Conservation (phyloP, 345 rosid genomes). For the sweet orange (Citrus sinensis) region DNA sequence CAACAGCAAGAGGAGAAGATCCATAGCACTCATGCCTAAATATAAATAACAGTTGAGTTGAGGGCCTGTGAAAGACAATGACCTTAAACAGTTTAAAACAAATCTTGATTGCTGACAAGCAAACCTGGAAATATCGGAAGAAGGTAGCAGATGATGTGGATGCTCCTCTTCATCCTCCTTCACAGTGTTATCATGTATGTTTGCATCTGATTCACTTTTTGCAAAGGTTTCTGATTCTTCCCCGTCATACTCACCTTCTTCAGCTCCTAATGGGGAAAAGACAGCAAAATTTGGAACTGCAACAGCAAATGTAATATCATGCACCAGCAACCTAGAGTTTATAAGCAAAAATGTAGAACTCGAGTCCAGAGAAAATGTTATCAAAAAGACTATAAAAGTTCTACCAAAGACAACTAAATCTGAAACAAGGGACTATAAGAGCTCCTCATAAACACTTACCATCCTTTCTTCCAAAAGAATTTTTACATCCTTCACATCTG, state of each 20-base stretch:
- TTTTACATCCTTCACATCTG: slow-evolving; percentile 68
- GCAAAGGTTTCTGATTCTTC: slow-evolving; percentile 24
- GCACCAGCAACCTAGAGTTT: neutral
- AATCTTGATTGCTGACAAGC: neutral
- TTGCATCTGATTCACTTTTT: slow-evolving; percentile 16
- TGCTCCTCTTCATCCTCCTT: slow-evolving; percentile 25
- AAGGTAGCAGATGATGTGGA: slow-evolving; percentile 14
- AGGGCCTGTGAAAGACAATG: slow-evolving; percentile 9
- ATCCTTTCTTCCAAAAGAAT: slow-evolving; percentile 40
- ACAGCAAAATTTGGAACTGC: neutral
- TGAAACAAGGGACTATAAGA: neutral
- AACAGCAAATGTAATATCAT: neutral
- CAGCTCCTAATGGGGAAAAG: slow-evolving; percentile 16
- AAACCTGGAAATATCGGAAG: slow-evolving; percentile 32
- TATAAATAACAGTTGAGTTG: slow-evolving; percentile 7
- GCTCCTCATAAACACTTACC: slow-evolving; percentile 34
- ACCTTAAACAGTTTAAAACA: neutral
- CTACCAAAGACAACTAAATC: neutral
- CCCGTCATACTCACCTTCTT: slow-evolving; percentile 25
- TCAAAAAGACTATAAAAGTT: neutral
- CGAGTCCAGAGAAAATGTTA: neutral
- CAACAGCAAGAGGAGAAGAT: slow-evolving; percentile 16
- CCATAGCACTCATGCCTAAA: slow-evolving; percentile 19
- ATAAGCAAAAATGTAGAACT: neutral
- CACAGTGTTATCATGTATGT: neutral